A percentile compares a stretch with the other conserved stretches of the same genome.
These are phyloP conservation scores for Beauveria sp. DNA, from an alignment of 2,329 filamentous ascomycete genomes.

Conservation along the genomic window DNA sequence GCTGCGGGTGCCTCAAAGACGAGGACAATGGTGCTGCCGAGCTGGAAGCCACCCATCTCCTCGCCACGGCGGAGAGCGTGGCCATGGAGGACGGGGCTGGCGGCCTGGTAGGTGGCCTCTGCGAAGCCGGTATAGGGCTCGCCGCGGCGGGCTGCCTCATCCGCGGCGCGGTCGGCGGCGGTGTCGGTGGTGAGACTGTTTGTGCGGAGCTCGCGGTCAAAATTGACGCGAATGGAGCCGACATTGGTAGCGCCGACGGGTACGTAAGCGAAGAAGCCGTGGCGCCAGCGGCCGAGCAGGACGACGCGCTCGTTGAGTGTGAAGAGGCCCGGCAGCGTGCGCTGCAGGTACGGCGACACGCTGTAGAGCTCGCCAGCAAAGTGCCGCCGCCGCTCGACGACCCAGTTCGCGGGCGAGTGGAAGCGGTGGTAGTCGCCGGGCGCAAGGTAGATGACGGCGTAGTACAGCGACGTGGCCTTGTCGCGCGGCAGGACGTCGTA, in stretches of 20 bases:
- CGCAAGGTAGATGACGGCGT: slow-evolving; percentile 90
- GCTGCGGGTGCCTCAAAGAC: slow-evolving; percentile 85
- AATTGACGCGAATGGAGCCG: slow-evolving; percentile 93
- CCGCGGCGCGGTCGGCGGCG: slow-evolving; percentile 77
- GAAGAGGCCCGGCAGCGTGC: slow-evolving; percentile 87
- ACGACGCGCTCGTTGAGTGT: slow-evolving; percentile 95
- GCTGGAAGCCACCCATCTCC: slow-evolving; percentile 96
- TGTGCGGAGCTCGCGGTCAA: slow-evolving; percentile 86
- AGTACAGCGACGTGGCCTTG: slow-evolving; percentile 71
- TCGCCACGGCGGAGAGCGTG: slow-evolving; percentile 81
- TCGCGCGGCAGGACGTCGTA: slow-evolving; percentile 57
- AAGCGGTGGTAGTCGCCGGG: slow-evolving; percentile 98
- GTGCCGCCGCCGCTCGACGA: slow-evolving; percentile 89
- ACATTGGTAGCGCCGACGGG: slow-evolving; percentile 97
- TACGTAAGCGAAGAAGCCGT: slow-evolving; percentile 94
- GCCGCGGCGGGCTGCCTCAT: slow-evolving; percentile 65
- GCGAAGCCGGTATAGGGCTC: slow-evolving; percentile 86
- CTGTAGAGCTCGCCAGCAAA: slow-evolving; percentile 95
- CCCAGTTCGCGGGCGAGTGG: slow-evolving; percentile 92
- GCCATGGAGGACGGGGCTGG: slow-evolving; percentile 71
- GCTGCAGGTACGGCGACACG: slow-evolving; percentile 90
- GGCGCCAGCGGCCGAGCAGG: slow-evolving; percentile 86
- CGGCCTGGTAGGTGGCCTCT: slow-evolving; percentile 79
- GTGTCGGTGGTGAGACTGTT: slow-evolving; percentile 92
- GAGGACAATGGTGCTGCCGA: slow-evolving; percentile 89